Evolutionary conservation across 192 early-diverging fungal species (phyloP).

Genomic region (Coemansia aciculifera): DNA sequence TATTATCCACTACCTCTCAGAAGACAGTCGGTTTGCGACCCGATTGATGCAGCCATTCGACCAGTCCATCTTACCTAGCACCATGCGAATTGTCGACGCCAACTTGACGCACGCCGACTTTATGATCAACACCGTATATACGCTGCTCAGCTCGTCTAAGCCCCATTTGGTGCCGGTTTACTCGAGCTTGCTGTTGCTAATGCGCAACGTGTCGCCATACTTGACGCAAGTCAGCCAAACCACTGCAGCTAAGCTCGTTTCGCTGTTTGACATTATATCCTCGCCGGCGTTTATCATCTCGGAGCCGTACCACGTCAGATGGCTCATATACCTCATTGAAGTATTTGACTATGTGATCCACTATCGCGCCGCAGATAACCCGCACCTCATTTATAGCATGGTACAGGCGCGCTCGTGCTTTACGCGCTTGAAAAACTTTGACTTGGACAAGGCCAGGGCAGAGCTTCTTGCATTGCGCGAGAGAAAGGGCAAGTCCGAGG

Average conservation of each 20-base stretch:
- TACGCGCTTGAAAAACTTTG: conserved; percentile 65
- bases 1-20: conserved; percentile 58
- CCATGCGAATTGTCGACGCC: conserved; percentile 61
- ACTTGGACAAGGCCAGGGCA: conserved; percentile 61
- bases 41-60: conserved; percentile 55
- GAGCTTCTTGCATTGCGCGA: conserved; percentile 58
- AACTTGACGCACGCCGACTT: conserved; percentile 77
- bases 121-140: conserved; percentile 78
- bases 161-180: conserved; percentile 67
- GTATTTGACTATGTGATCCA: conserved; percentile 81
- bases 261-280: conserved; percentile 74
- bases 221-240: conserved; percentile 71
- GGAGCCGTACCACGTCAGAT: conserved; percentile 74
- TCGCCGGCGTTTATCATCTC: conserved; percentile 78
- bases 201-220: conserved; percentile 82
- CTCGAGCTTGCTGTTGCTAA: conserved; percentile 73
- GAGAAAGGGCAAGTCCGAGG: conserved; percentile 50
- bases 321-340: conserved; percentile 75
- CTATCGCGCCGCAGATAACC: conserved; percentile 81
- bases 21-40: conserved; percentile 48
- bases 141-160: conserved; percentile 72
- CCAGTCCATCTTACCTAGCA: conserved; percentile 56
- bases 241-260: conserved; percentile 71
- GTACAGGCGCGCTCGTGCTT: conserved; percentile 73
- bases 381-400: conserved; percentile 77